Evolutionary conservation across 2,329 filamentous ascomycete species (phyloP), one percentile per base, ranked within the genome.

Genomic region (Amauroascus niger): DNA sequence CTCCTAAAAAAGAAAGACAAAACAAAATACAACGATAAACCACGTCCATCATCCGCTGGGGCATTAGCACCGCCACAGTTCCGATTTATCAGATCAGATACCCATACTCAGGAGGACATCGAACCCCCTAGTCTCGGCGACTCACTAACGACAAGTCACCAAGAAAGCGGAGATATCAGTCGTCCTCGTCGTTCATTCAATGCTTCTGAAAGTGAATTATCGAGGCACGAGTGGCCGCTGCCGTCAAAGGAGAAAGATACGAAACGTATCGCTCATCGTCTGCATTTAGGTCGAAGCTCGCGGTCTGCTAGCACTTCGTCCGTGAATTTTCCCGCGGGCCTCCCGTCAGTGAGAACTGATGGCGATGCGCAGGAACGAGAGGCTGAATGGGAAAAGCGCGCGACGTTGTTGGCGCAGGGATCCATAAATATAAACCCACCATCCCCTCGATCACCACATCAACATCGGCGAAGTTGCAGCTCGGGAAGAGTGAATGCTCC

Each of bases 341-440:
- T 97, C 50, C 90, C 84, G 57, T 88, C 95, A 54, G 67, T 71
- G 60, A 67, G 74, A 63, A 68, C 72, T 59, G 65, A 72, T 54
- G 74, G 73, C 32, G 73, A 76, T 60, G 71, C 67, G 55, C 71
- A 76, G 59, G 76, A 78, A 24, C 72, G 75, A 49, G 86, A 94
- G 74, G 81, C 81, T 55, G 79, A 86, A 71, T 98, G 93, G 93
- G 93, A 97, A 76, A 84, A 87, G 73, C 79, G 91, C 56, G 93
- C 93, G 26, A 96, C 90, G n/a, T 80, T 94, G 56, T 75, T 97
- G 59, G 91, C 88, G 30, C 80, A 79, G 61, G 77, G 69, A 56
- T 75, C 76, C 55, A 71, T 74, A 48, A 66, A 74, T 57, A 74
- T 67, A 58, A 64, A 58, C 33, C 47, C 55, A 8, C 9, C 43